These are phyloP conservation scores for Cyberlindnera suaveolens DNA, from an alignment of 805 yeast genomes.

Conservation along the genomic window DNA sequence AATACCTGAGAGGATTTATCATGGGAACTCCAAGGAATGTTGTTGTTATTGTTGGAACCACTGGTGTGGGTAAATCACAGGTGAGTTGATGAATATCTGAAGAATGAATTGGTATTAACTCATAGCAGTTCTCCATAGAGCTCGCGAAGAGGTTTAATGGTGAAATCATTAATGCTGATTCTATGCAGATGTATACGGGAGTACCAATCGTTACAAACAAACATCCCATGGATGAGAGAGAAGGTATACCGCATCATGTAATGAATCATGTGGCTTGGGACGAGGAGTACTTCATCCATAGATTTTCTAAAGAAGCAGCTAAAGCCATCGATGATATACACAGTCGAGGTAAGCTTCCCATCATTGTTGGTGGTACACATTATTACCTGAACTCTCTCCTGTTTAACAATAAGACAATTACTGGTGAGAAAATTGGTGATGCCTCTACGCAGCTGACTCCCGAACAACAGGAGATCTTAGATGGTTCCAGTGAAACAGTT, in stretches of 20 bases:
- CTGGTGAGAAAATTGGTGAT: slow-evolving; percentile 1
- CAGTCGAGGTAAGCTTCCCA: slow-evolving; percentile 65
- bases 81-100: slow-evolving; percentile 33
- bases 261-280: slow-evolving; percentile 80
- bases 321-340: slow-evolving; percentile 58
- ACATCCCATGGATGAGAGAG: slow-evolving; percentile 76
- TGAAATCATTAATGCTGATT: slow-evolving; percentile 91
- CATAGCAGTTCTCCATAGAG: slow-evolving; percentile 55
- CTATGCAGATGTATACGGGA: slow-evolving; percentile 88
- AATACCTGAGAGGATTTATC: slow-evolving; percentile 2
- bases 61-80: slow-evolving; percentile 95
- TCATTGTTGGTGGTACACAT: slow-evolving; percentile 93
- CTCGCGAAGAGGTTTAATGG: slow-evolving; percentile 74
- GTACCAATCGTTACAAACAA: slow-evolving; percentile 81
- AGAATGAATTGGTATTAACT: background rate
- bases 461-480: slow-evolving; percentile 39
- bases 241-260: slow-evolving; percentile 77
- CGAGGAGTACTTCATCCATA: slow-evolving; percentile 74
- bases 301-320: slow-evolving; percentile 70
- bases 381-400: slow-evolving; percentile 79
- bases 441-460: slow-evolving; percentile 17
- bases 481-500: slow-evolving; percentile 47
- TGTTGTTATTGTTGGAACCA: slow-evolving; percentile 79
- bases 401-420: slow-evolving; percentile 61
- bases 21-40: slow-evolving; percentile 30